Evolutionary conservation across 257 asterid genomes (phyloP), one percentile per base, ranked within the genome.

Genomic region (Fraxinus quadrangulata): DNA sequence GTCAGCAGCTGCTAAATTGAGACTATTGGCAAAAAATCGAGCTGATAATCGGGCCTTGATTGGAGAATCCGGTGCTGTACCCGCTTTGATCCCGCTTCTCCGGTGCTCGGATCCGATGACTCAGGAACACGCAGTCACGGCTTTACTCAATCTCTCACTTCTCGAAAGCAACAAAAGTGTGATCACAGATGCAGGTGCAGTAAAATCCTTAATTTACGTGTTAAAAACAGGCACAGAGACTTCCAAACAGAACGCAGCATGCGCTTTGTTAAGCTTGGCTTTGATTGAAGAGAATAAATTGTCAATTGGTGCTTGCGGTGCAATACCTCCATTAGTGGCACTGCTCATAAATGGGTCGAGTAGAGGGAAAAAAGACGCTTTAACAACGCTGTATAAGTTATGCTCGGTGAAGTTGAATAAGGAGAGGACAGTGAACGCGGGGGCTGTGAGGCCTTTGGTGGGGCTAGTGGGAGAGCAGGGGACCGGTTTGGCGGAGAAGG

Each of bases 361-460:
- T n/a, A 70, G 90, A 12, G 90, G 90, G 9, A 87, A 87, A 69
- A 85, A 87, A 67, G 90, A 87, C 65, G 85, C 90, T 1, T 26
- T 87, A 39, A 84, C 90, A 2, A 83, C 88, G 19, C 70, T 95
- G 16, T 95, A 94, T 77, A 94, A 92, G 86, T 74, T 94, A 67
- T 94, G 97, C 66, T 84, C 92, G 0, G 92, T 87, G 77, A 79
- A 75, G 61, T 39, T 93, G 90, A 95, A 95, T 73, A 95, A 95
- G 85, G 99, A 95, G 91, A 86, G 98, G 74, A 96, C 97, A 0
- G 96, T 93, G 74, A 86, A 73, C 33, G 98, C 99, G 0, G 99
- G 99, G 19, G 94, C 86, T 0, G 97, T 95, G 33, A 84, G 84
- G 84, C 96, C 96, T 23, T 80, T 95, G 84, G 96, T 91, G 82